Conservation (phyloP, 345 rosid genomes). For the Combretum micranthum region DNA sequence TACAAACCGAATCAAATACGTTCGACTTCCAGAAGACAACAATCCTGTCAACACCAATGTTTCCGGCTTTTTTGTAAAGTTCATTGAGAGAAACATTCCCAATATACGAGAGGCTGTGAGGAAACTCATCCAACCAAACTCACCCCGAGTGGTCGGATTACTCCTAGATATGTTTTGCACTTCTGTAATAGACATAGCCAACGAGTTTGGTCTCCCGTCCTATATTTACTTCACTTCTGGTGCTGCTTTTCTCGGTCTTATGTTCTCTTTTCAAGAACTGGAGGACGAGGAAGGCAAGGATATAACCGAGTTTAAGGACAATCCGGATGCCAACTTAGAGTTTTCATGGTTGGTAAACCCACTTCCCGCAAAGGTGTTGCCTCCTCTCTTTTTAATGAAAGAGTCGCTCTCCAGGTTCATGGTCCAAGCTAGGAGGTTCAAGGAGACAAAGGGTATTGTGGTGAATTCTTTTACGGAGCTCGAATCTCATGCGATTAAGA, state of each 20-base stretch:
- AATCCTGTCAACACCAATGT: too few relatives aligned
- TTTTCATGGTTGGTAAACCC: slow-evolving; percentile 27
- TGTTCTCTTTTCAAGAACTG: slow-evolving; percentile 10
- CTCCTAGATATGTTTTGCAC: slow-evolving; percentile 45
- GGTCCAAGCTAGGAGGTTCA: slow-evolving; percentile 5
- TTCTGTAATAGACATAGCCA: slow-evolving; percentile 34
- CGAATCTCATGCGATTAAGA: slow-evolving; percentile 23
- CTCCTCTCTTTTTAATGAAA: slow-evolving; percentile 6
- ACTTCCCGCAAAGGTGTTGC: slow-evolving; percentile 25
- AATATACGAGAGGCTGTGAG: slow-evolving; percentile 20
- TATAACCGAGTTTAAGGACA: slow-evolving; percentile 17
- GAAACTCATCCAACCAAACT: slow-evolving; percentile 6
- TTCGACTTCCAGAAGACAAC: slow-evolving; percentile 14
- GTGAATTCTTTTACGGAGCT: slow-evolving; percentile 37
- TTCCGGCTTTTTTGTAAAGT: neutral
- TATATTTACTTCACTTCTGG: slow-evolving; percentile 34
- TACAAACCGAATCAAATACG: slow-evolving; percentile 23
- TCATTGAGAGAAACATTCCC: slow-evolving; percentile 20
- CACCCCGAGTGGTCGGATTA: slow-evolving; percentile 34
- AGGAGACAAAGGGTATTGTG: slow-evolving; percentile 27
- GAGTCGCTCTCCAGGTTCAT: neutral
- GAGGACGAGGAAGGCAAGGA: slow-evolving; percentile 10
- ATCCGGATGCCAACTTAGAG: slow-evolving; percentile 18
- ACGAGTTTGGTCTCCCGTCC: slow-evolving; percentile 27
- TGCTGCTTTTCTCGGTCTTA: slow-evolving; percentile 28